Conservation (phyloP, 441 rosid genomes). For the Pelargonium australe region DNA sequence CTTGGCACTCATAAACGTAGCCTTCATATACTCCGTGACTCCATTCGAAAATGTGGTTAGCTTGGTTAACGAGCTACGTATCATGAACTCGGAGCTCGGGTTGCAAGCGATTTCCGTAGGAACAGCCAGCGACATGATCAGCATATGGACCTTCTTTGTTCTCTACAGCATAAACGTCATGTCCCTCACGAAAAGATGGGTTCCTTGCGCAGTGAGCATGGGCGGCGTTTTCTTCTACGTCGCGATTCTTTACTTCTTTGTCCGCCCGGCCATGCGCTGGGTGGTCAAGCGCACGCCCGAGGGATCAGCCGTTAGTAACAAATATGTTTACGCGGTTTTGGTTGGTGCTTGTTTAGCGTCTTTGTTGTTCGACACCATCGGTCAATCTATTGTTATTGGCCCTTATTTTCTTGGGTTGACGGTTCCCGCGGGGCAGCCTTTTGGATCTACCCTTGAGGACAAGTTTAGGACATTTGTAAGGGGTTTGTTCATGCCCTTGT, state of each 20-base stretch:
- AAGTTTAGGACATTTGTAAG: neutral
- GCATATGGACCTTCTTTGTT: neutral
- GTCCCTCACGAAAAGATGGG: neutral
- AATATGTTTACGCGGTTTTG: neutral
- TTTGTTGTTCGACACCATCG: neutral
- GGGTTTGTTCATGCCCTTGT: neutral
- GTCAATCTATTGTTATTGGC: neutral
- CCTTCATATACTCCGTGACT: neutral
- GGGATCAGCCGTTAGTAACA: neutral
- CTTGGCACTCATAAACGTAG: neutral
- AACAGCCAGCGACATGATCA: neutral
- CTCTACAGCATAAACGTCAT: neutral
- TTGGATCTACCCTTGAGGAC: neutral
- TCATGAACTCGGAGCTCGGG: slow-evolving; percentile 1
- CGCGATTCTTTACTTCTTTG: neutral
- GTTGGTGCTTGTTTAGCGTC: neutral
- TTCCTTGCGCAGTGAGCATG: neutral
- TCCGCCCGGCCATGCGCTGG: neutral
- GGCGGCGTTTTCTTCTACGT: neutral
- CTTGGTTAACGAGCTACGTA: neutral
- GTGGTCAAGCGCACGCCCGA: neutral
- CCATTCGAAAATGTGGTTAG: neutral
- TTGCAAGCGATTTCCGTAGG: neutral
- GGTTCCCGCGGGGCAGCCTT: neutral
- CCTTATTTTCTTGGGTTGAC: neutral